Evolutionary conservation across 345 rosid species (phyloP), one percentile per base, ranked within the genome.

Genomic region (Boechera divaricarpa): DNA sequence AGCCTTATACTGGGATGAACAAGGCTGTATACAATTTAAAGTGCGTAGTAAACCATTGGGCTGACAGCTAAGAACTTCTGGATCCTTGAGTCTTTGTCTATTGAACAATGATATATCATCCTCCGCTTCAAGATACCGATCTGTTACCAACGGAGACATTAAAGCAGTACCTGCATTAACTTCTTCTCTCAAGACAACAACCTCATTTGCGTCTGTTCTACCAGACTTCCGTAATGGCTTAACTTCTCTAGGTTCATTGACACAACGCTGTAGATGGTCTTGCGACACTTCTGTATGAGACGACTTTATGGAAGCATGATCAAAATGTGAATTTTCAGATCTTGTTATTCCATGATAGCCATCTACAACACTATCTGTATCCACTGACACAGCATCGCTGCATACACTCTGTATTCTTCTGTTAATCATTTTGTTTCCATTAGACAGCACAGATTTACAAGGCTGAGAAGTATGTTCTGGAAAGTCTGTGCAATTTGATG

Each of bases 51-150:
- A 55, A 79, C 79, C 82, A 81, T 69, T 83, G 58, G 77, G 58
- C 51, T 86, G 81, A 73, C 57, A 86, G 59, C 81, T 84, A 57
- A 81, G 81, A 57, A 87, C 85, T 82, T 89, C 93, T 6, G 96
- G 97, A 85, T 92, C 97, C 72, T 85, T 82, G 33, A 84, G 87
- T 80, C 97, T 89, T 73, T 86, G 91, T 78, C 79, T 86, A 81
- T 87, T 88, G 80, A 88, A 89, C 65, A 89, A 83, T 71, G 94
- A 70, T 68, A 95, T 53, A 81, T 92, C 98, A 69, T 87, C 84
- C 78, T 89, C 98, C 12, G 85, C 80, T 78, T 85, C 87, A 42
- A 82, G 76, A 65, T 75, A 65, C 16, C 64, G 53, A 49, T 70
- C 74, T 47, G 59, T 62, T 63, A 56, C 73, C 32, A 45, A 49